Evolutionary conservation across 768 basidiomycete genomes (phyloP), one percentile per base, ranked within the genome.

Genomic region (Rickenella mellea): DNA sequence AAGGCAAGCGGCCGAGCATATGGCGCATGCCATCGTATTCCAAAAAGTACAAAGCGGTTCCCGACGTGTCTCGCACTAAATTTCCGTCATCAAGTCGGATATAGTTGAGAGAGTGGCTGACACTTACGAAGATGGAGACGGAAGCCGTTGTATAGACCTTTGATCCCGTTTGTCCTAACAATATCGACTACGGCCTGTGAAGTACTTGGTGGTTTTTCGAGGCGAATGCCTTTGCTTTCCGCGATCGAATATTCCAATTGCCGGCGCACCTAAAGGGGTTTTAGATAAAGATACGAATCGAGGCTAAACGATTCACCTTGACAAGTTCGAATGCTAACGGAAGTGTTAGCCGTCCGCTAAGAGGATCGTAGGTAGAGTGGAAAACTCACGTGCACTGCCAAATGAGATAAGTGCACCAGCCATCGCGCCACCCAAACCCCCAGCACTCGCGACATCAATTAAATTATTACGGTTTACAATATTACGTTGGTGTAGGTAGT

Each of bases 171-270:
- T 22, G 62, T 55, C 52, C 68, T 67, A 56, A 83, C 75, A 39
- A 92, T 94, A 31, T 91, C 84, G 40, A 69, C 75, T 24, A 94
- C 83, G 4, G 89, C 87, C 50, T 81, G 73, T 37, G 76, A 42
- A 5, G 89, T 93, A 27, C 76, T 74, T 14, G 92, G 92, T 11
- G 91, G 80, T 53, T 81, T 88, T 6, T 62, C 65, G 36, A 89
- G 55, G n/a, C 72, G 65, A 28, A 82, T 40, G 5, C 88, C 87
- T 52, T 83, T 85, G 57, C 68, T 81, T 22, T 80, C 78, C 31
- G 89, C 92, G 47, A 96, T 96, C 44, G 83, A 78, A 54, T 83
- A 94, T 64, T 97, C 92, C 41, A 97, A 66, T 52, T 97, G 92
- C 51, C 92, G 72, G 44, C 91, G 80, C 41, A 92, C 83, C 89